phyloP scores from a whole-genome alignment of 805 yeast species.

The Barnettozyma populi region DNA sequence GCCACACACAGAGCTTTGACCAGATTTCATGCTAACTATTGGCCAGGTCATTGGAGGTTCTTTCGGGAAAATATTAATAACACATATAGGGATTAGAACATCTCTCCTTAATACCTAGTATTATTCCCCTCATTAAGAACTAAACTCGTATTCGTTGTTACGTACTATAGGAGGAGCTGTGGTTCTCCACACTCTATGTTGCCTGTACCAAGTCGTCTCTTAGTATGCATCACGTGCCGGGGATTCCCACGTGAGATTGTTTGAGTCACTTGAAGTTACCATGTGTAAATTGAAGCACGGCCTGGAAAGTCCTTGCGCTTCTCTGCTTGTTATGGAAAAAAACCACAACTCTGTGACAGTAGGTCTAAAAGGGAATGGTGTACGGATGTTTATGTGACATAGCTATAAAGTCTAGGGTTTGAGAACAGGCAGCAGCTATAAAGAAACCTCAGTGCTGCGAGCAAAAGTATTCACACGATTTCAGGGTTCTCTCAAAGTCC shows the following conservation, averaged over 20 bases:
- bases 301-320: neutral
- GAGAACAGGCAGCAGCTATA: neutral
- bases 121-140: too few relatives aligned
- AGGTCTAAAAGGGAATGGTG: neutral
- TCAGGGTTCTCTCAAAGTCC: conserved; percentile 42
- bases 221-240: neutral
- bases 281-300: neutral
- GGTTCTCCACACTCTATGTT: too few relatives aligned
- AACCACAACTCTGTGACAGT: neutral
- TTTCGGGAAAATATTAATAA: too few relatives aligned
- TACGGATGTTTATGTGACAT: neutral
- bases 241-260: too few relatives aligned
- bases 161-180: too few relatives aligned
- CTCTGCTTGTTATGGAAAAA: neutral
- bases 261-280: neutral
- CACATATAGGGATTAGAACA: too few relatives aligned
- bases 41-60: too few relatives aligned
- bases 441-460: neutral
- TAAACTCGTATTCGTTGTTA: too few relatives aligned
- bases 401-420: conserved; percentile 1
- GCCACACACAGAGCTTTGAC: too few relatives aligned
- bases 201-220: too few relatives aligned
- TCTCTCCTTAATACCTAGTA: too few relatives aligned
- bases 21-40: too few relatives aligned
- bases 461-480: conserved; percentile 24